Evolutionary conservation across 495 filamentous ascomycete genomes (phyloP), one percentile per base, ranked within the genome.

Genomic region (Aspergillus sparsus): DNA sequence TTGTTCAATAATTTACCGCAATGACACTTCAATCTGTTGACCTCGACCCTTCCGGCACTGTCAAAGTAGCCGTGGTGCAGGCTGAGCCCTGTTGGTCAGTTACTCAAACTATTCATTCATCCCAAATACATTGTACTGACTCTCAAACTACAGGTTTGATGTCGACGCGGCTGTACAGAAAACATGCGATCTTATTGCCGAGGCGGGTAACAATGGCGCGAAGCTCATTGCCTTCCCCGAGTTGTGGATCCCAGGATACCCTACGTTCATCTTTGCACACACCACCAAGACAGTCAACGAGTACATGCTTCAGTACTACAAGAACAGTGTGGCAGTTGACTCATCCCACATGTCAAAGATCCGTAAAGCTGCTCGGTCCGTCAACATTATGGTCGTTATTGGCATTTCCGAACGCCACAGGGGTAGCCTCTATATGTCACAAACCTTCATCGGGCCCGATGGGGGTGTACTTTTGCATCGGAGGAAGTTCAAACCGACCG

Each of bases 401-500:
- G 81, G 84, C 0, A 83, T 80, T 62, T 75, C 77, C 0, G 83
- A 86, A 60, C 66, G 69, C 13, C 68, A 70, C 45, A 66, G 71
- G 6, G 62, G 74, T 57, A 77, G 70, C 39, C 62, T 84, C 10
- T 87, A 83, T 66, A 83, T 85, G 37, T 67, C 81, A 3, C 82
- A 87, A 68, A 72, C 73, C 13, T 71, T 82, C 57, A 85, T 85
- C 62, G 68, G 68, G 6, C 60, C 71, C 1, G 64, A 73, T 16
- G 83, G 83, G 0, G 68, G 75, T 13, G 59, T 84, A 12, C 55
- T 71, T 15, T 69, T 77, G 39, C 67, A 75, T 47, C 73, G 83
- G 3, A 72, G 82, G n/a, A 87, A 85, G 70, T 71, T 84, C 60
- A 87, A 87, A 70, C 78, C 82, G 0, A 85, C 82, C 15, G 82